phyloP scores from a whole-genome alignment of 2,329 filamentous ascomycete species.

The Didymellaceae sp. region DNA sequence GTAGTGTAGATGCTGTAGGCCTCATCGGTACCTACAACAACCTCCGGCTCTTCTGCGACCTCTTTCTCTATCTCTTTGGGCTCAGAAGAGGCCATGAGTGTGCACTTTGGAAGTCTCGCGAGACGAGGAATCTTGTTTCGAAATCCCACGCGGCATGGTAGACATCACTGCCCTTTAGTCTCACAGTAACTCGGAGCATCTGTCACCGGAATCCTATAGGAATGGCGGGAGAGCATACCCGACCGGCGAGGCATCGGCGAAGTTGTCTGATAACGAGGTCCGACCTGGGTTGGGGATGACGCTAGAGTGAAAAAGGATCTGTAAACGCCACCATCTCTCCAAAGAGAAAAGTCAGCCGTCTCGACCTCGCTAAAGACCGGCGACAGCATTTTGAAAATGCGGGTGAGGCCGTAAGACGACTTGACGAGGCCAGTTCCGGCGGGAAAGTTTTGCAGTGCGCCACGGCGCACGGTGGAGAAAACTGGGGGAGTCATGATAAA shows the following conservation, averaged over 20 bases:
- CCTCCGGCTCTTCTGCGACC: conserved; percentile 19
- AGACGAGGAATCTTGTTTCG: conserved; percentile 3
- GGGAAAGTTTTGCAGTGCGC: conserved; percentile 16
- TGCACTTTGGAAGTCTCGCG: conserved; percentile 7
- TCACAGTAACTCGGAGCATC: conserved; percentile 27
- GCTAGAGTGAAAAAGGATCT: neutral
- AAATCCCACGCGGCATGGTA: conserved; percentile 13
- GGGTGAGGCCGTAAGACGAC: conserved; percentile 11
- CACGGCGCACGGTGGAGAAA: conserved; percentile 12
- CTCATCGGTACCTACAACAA: conserved; percentile 22
- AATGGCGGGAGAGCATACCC: conserved; percentile 8
- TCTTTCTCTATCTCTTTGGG: conserved; percentile 25
- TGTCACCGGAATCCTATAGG: conserved; percentile 24
- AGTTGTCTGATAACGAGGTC: conserved; percentile 9
- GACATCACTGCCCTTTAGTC: conserved; percentile 11
- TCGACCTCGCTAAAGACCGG: conserved; percentile 14
- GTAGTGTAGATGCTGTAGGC: conserved; percentile 39
- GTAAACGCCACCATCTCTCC: neutral
- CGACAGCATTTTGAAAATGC: conserved; percentile 5
- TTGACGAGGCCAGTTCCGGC: conserved; percentile 6
- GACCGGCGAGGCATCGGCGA: conserved; percentile 27
- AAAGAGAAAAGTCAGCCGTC: conserved; percentile 5
- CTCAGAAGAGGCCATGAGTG: conserved; percentile 14
- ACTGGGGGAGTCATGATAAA: conserved; percentile 13
- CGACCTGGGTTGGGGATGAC: neutral